A percentile compares a stretch with the other conserved stretches of the same genome.
These are phyloP conservation scores for Auricularia heimuer DNA, from an alignment of 768 basidiomycete species.

Conservation along the genomic window DNA sequence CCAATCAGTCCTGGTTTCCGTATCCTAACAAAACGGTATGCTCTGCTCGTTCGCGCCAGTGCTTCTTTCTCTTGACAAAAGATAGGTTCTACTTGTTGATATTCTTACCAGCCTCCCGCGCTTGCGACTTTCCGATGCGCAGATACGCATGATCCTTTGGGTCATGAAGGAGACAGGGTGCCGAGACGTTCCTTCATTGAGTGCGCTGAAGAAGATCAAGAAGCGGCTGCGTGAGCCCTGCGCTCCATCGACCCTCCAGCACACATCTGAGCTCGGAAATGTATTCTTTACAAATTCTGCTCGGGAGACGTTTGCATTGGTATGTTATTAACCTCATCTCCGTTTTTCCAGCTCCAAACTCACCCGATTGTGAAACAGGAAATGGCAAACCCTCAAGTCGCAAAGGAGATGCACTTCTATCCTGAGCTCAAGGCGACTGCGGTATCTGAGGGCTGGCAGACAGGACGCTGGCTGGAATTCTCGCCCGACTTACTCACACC, in stretches of 20 bases:
- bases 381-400: no score
- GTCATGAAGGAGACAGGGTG: background rate
- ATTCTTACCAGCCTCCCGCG: background rate
- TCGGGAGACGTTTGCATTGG: background rate
- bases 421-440: no score
- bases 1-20: background rate
- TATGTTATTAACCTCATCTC: background rate
- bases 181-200: constrained; percentile 1
- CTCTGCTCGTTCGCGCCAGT: no score
- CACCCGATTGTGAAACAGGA: background rate
- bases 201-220: background rate
- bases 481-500: constrained; percentile 8
- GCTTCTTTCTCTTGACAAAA: no score
- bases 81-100: background rate
- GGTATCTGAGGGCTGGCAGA: no score
- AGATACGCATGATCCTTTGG: constrained; percentile 3
- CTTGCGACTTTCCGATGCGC: background rate
- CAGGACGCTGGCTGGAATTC: background rate
- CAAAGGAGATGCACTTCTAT: no score
- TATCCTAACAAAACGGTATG: background rate
- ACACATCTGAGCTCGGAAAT: background rate
- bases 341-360: no score
- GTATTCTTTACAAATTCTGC: background rate
- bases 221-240: background rate
- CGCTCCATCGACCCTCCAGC: background rate